Evolutionary conservation across 441 rosid genomes (phyloP), one percentile per base, ranked within the genome.

Genomic region (Arabidopsis lyrata): DNA sequence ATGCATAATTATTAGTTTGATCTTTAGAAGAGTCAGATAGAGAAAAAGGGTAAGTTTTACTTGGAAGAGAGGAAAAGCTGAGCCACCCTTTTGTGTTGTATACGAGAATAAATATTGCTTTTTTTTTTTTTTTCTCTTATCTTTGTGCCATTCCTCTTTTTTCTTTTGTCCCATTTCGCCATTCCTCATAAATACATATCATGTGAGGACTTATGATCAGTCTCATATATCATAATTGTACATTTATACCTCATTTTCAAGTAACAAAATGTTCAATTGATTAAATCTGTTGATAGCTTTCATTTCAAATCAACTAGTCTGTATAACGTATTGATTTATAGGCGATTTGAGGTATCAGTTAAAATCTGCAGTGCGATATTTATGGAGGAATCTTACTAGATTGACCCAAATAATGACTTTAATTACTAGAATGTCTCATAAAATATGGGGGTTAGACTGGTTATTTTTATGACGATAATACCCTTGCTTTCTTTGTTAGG

Each of bases 41-140:
- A 63, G 32, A 70, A 53, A 54, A 63, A 44, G 18, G 63, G 63
- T 39, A 45, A 73, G 70, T 72, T 72, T 61, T 4, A 66, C 7
- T 60, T 57, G 13, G 63, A 58, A 58, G 76, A 64, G 57, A 57
- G 22, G 47, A 77, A 77, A 77, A 72, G 73, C 77, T 77, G 81
- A 72, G 14, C 60, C 47, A 66, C 69, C 77, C 73, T 35, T 59
- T 72, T 66, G 65, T 77, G 77, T 13, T 55, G 73, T 53, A 72
- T 77, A 72, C 81, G 74, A 77, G 81, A 72, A 72, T 77, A 72
- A 77, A 67, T 72, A 70, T 60, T 72, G 49, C 63, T 0, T 18
- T 18, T 18, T 18, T 18, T 49, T 44, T 6, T 12, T 50, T 20
- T 24, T 7, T 60, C 14, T 20, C 10, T 48, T 14, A 24, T 73